Base-by-base conservation (phyloP, 305 asterid species). In the Fraxinus baroniana region DNA sequence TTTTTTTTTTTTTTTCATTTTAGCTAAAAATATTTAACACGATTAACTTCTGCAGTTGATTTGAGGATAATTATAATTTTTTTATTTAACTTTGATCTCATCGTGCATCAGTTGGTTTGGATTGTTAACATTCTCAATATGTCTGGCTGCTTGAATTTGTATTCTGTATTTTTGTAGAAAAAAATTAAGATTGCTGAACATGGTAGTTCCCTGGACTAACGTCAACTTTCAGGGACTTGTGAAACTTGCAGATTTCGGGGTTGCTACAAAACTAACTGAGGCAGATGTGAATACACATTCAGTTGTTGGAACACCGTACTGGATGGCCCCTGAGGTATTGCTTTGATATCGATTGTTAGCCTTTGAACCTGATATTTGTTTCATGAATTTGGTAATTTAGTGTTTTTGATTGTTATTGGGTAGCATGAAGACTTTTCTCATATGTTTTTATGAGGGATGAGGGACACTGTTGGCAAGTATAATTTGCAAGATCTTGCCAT, bases 251-350 rank as follows among this genome's bases (percentile, higher is more conserved):
- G 99, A 97, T 88, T 97, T 97, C 79, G 99, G 99, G 80, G 99
- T 97, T 83, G 99, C 99, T 32, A 94, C 98, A 71, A 97, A 97
- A 86, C 90, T 94, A 74, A 95, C 95, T 7, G 99, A 94, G 84
- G 98, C 98, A 74, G 97, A 94, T 91, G 94, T 88, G 72, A 97
- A 94, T 79, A 92, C 99, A 20, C 97, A 94, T 88, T 91, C 98
- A 77, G 99, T 96, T 87, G 99, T 93, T 89, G 98, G 99, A 83
- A 96, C 99, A 5, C 99, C 99, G 71, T 96, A 96, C 82, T 96
- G 98, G 99, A 96, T 96, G 99, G 98, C 99, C 82, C 99, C 99
- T 86, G 99, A 96, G 98, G 99, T 94, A 85, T 74, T 73, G 64
- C 68, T 71, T 78, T 81, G 60, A 37, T 70, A 30, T 28, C 68